Base-by-base conservation (phyloP, 768 basidiomycete genomes). In the Baorangia bicolor region DNA sequence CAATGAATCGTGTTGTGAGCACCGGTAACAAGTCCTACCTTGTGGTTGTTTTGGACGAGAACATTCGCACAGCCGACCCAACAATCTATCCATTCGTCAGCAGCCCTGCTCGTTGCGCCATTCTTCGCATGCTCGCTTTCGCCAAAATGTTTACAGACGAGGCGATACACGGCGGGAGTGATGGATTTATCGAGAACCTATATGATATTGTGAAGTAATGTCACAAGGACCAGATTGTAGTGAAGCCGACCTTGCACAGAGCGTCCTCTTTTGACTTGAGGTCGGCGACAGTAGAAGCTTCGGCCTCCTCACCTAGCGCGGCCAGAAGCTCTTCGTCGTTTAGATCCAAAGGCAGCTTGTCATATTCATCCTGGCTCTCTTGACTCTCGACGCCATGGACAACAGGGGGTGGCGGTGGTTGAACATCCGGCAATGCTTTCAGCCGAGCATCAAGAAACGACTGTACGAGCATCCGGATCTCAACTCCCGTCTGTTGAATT, bases 331-430 rank as follows among this genome's bases (percentile, higher is more conserved):
- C 78, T 21, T 84, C 85, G 61, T 91, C 88, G 49, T 81, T 73
- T 23, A 85, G 75, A 51, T 87, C 83, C 44, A 87, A 71, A 56
- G 83, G 80, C 38, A 86, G 64, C 41, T 75, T 73, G 16, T 79
- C 83, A 59, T 84, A 93, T 49, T 87, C 84, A 53, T 92, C 90
- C 64, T 94, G 90, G 59, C 87, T 92, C 57, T 92, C 91, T 63
- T 83, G 82, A 41, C 78, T 79, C 35, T 81, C 81, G 18, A 58
- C 16, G 42, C 57, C 34, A 65, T 65, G 31, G 57, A 43, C 51
- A 53, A 69, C 57, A 5, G 65, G 55, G 7, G 71, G 77, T 28
- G 71, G 67, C 0, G 76, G 78, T 35, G 58, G 51, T 49, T 57
- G 68, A 20, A 70, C 70, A 42, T 52, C 62, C 11, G 83, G 84